These are phyloP conservation scores for Osmanthus fragrans DNA, from an alignment of 257 asterid genomes.

Conservation along the genomic window DNA sequence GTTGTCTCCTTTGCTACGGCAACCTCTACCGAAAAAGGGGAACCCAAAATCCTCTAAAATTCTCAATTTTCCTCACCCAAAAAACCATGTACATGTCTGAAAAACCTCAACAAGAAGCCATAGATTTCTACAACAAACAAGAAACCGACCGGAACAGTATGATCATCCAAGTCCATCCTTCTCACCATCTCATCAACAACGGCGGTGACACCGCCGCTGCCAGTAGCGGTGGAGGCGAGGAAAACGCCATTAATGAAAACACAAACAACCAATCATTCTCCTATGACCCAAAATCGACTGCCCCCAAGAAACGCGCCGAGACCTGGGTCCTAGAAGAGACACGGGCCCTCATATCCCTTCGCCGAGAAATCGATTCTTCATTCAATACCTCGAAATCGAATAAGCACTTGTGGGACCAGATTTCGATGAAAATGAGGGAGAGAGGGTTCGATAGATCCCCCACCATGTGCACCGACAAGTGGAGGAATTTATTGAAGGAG, in stretches of 20 bases:
- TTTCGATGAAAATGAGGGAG: slow-evolving; percentile 82
- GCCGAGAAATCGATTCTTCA: slow-evolving; percentile 65
- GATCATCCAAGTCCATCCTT: slow-evolving; percentile 45
- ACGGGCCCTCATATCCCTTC: slow-evolving; percentile 56
- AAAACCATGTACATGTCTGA: slow-evolving; percentile 40
- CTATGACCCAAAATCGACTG: slow-evolving; percentile 20
- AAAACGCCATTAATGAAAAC: slow-evolving; percentile 30
- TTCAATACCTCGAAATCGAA: slow-evolving; percentile 88
- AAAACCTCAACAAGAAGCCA: slow-evolving; percentile 31
- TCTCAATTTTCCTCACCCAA: background rate
- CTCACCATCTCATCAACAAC: slow-evolving; percentile 34
- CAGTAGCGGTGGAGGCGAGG: background rate
- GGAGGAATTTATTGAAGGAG: slow-evolving; percentile 91
- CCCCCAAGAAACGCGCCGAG: slow-evolving; percentile 83
- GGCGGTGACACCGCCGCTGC: slow-evolving; percentile 25
- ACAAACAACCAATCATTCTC: slow-evolving; percentile 33
- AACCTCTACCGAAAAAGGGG: background rate
- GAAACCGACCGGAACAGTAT: slow-evolving; percentile 34
- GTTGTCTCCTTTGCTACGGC: background rate
- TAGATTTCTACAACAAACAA: slow-evolving; percentile 34
- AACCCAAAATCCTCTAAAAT: background rate
- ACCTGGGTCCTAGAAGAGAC: slow-evolving; percentile 93
- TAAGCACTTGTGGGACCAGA: slow-evolving; percentile 85
- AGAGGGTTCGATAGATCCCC: slow-evolving; percentile 92
- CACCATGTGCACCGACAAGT: slow-evolving; percentile 90